Conservation (phyloP, 2,329 filamentous ascomycete species). For the Colletotrichum chlorophyti region DNA sequence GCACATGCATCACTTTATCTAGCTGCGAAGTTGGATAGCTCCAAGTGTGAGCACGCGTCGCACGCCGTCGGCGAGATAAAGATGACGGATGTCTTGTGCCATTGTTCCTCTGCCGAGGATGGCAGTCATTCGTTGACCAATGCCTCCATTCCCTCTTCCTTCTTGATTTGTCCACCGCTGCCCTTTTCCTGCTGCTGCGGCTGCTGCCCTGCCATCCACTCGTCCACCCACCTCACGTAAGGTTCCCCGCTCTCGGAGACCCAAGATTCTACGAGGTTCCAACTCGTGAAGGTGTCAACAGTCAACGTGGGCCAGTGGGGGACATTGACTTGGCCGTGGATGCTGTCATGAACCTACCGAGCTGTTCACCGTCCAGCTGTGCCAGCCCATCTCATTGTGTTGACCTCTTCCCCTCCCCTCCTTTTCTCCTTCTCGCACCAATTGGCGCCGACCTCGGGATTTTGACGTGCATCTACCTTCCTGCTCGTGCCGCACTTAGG, state of each 20-base stretch:
- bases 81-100: slow-evolving; percentile 1
- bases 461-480: slow-evolving; percentile 24
- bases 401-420: background rate
- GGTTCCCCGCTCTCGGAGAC: slow-evolving; percentile 18
- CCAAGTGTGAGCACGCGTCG: slow-evolving; percentile 3
- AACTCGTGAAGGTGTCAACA: slow-evolving; percentile 13
- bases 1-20: too few species aligned
- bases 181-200: slow-evolving; percentile 8
- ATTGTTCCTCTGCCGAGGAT: background rate
- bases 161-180: background rate
- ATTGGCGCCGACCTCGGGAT: slow-evolving; percentile 6
- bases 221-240: slow-evolving; percentile 1
- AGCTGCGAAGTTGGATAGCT: slow-evolving; percentile 17
- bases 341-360: background rate
- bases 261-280: slow-evolving; percentile 28
- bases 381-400: slow-evolving; percentile 11
- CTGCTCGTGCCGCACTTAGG: slow-evolving; percentile 8
- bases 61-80: background rate
- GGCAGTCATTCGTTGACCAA: slow-evolving; percentile 9
- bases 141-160: background rate
- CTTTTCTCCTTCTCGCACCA: slow-evolving; percentile 11
- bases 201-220: slow-evolving; percentile 22
- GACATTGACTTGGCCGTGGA: slow-evolving; percentile 16
- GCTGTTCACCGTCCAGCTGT: slow-evolving; percentile 1
- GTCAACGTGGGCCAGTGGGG: slow-evolving; percentile 27